Evolutionary conservation across 257 asterid species (phyloP).

Genomic region (Lycium barbarum): DNA sequence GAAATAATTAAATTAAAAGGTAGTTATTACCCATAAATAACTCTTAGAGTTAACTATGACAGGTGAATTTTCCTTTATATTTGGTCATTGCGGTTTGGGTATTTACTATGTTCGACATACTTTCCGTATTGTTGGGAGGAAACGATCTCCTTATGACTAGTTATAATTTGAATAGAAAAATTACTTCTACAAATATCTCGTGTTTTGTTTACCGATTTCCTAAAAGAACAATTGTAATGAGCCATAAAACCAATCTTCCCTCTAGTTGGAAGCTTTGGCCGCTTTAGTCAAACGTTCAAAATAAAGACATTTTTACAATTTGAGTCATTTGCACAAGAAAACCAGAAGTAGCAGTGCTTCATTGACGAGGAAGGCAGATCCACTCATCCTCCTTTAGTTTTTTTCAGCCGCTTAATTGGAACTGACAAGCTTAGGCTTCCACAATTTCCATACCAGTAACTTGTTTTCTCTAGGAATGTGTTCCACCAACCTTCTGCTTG

Average conservation of each 20-base stretch:
- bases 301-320: neutral
- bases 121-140: neutral
- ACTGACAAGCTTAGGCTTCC: conserved; percentile 57
- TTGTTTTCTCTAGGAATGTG: conserved; percentile 54
- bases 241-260: neutral
- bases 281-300: neutral
- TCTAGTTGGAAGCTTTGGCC: neutral
- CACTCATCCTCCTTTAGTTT: neutral
- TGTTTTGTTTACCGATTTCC: neutral
- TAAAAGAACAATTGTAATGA: neutral
- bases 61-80: neutral
- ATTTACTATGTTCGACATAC: neutral
- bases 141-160: no score
- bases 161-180: no score
- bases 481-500: conserved; percentile 48
- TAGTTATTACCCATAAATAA: no score
- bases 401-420: conserved; percentile 33
- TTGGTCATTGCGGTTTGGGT: neutral
- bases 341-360: conserved; percentile 3
- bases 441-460: conserved; percentile 55
- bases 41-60: no score
- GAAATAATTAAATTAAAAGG: no score
- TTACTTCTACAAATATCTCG: neutral
- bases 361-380: neutral
- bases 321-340: neutral